Evolutionary conservation across 345 rosid species (phyloP), one percentile per base, ranked within the genome.

Genomic region (Angophora floribunda): DNA sequence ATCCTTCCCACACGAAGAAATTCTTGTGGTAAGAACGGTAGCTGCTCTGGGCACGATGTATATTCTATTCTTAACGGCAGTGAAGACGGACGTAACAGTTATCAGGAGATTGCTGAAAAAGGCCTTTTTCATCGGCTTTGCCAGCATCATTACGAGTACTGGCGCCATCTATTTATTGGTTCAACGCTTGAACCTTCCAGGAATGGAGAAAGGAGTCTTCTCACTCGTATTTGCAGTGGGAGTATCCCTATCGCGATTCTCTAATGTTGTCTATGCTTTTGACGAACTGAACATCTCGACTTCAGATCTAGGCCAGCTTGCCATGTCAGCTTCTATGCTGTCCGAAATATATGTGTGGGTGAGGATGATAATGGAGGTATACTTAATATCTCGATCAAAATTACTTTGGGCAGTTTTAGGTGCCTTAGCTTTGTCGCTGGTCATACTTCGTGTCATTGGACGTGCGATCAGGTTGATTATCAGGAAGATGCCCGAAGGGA

Each of bases 281-380:
- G 87, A 86, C 7, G 92, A 92, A 57, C 92, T 91, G 47, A 89
- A 93, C 55, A 87, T 92, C 5, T 28, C 89, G 65, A 93, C 91
- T 4, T 90, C 91, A 1, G 93, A 92, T 51, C 51, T 91, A 4
- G 91, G 93, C 84, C 90, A 85, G 13, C 87, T 91, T 1, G 92
- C 90, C 3, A 26, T 90, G 87, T 86, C 93, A 6, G 24, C 63
- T 15, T 16, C 94, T 3, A n/a, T 91, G 80, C 21, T 90, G 28
- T 44, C 52, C 45, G 89, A 92, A 36, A 1, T 87, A 14, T 0
- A 85, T 14, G 30, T 65, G 14, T 88, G 86, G 87, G 4, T 53
- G 59, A 49, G 32, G n/a, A 53, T 88, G 47, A 3, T 88, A 50
- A 26, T 11, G 21, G 65, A 87, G 36, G 9, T 63, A 8, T 61